Conservation (phyloP, 345 rosid genomes). For the Punica granatum region DNA sequence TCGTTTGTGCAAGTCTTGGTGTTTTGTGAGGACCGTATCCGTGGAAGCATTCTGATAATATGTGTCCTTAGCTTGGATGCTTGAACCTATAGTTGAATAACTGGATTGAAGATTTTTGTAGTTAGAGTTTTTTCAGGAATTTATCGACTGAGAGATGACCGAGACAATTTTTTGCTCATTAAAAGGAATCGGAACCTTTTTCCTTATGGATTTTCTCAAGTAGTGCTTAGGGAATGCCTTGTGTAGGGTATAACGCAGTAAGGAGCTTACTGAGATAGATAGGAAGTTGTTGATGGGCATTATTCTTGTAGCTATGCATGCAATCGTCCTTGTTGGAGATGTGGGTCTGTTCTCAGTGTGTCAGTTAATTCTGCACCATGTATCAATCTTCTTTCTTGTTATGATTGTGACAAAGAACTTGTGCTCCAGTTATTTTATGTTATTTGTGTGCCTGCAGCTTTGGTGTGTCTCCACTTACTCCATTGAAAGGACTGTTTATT, state of each 20-base stretch:
- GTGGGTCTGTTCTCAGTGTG: background rate
- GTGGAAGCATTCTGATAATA: background rate
- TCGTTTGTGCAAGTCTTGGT: background rate
- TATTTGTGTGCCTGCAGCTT: conserved; percentile 30
- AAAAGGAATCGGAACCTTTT: background rate
- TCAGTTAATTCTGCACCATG: background rate
- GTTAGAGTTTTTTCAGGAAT: background rate
- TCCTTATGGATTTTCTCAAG: background rate
- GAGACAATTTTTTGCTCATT: background rate
- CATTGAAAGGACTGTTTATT: conserved; percentile 53
- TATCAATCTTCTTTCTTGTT: background rate
- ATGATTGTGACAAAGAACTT: conserved; percentile 1
- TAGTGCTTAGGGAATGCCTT: background rate
- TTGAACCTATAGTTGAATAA: background rate
- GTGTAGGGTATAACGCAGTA: background rate
- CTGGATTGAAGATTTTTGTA: background rate
- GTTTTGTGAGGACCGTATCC: background rate
- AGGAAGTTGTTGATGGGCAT: background rate
- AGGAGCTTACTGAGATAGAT: background rate
- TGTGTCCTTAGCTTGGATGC: background rate
- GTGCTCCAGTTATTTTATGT: too few species aligned
- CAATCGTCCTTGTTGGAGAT: background rate
- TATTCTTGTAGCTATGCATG: background rate
- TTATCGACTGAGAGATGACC: background rate
- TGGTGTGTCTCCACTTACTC: conserved; percentile 57